Conservation (phyloP, 2,329 filamentous ascomycete species). For the Diplocarpon mali region DNA sequence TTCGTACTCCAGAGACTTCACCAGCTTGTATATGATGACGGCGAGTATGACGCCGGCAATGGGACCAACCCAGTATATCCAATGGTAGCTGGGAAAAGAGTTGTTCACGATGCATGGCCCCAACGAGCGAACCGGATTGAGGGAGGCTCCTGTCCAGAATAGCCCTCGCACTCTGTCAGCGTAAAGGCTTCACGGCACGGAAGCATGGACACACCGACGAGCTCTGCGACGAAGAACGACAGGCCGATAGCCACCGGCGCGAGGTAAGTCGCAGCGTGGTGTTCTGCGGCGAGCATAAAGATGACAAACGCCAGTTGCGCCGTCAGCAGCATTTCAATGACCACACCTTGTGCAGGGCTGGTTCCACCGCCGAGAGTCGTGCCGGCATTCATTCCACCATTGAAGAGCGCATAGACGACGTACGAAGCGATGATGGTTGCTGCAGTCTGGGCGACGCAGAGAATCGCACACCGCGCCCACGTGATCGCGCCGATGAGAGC, state of each 20-base stretch:
- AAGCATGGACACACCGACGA: slow-evolving; percentile 26
- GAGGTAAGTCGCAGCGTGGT: slow-evolving; percentile 37
- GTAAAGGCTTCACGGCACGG: not conserved
- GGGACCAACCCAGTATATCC: slow-evolving; percentile 43
- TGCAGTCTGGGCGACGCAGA: slow-evolving; percentile 27
- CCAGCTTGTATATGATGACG: slow-evolving; percentile 37
- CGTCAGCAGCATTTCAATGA: slow-evolving; percentile 39
- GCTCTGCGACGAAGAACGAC: slow-evolving; percentile 35
- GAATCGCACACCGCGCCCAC: slow-evolving; percentile 24
- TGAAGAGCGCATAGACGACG: slow-evolving; percentile 33
- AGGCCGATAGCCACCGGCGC: slow-evolving; percentile 38
- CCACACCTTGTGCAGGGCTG: slow-evolving; percentile 34
- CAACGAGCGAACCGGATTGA: slow-evolving; percentile 37
- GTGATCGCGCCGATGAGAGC: slow-evolving; percentile 29
- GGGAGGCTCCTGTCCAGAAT: slow-evolving; percentile 37
- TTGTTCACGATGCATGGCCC: slow-evolving; percentile 35
- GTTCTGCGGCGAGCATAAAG: slow-evolving; percentile 41
- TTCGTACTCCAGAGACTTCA: slow-evolving; percentile 42
- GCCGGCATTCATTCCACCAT: slow-evolving; percentile 32
- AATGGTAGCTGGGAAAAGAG: slow-evolving; percentile 34
- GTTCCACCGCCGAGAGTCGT: slow-evolving; percentile 33
- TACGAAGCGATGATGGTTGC: slow-evolving; percentile 31
- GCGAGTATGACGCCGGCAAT: slow-evolving; percentile 38
- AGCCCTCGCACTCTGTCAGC: slow-evolving; percentile 27
- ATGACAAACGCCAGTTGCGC: slow-evolving; percentile 38